A percentile compares a stretch with the other conserved stretches of the same genome.
Evolutionary conservation across 2,329 filamentous ascomycete species (phyloP).

Genomic region (Aspergillus japonicus): DNA sequence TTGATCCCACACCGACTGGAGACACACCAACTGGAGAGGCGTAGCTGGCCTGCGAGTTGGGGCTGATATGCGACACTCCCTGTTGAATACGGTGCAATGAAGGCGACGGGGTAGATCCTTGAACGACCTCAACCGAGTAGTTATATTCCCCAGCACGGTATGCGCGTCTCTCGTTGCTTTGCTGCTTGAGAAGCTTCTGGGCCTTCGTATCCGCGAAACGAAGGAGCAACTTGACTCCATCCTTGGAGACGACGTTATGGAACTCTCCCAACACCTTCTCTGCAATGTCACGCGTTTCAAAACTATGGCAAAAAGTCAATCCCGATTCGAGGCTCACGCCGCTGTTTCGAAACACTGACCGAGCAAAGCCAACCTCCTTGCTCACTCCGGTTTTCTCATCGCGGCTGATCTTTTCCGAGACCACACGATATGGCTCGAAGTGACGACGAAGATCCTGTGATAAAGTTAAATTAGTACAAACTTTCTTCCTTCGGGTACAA

Average conservation of each 20-base stretch:
- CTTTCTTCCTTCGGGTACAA: not conserved
- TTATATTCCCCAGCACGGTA: conserved; percentile 97
- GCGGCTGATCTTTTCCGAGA: conserved; percentile 92
- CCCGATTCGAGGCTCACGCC: conserved; percentile 4
- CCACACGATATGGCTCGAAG: conserved; percentile 60
- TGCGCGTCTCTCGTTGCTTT: conserved; percentile 90
- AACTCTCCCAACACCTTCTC: conserved; percentile 85
- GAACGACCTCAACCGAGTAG: conserved; percentile 49
- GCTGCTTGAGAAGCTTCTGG: conserved; percentile 94
- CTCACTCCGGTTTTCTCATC: conserved; percentile 83
- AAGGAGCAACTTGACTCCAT: conserved; percentile 83
- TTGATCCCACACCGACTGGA: conserved; percentile 41
- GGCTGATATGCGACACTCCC: conserved; percentile 41
- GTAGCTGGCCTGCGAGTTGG: conserved; percentile 44
- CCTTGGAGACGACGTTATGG: conserved; percentile 76
- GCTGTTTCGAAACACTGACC: conserved; percentile 53
- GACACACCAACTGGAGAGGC: conserved; percentile 45
- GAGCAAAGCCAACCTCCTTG: conserved; percentile 94
- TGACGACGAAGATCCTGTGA: conserved; percentile 69
- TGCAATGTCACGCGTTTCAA: conserved; percentile 84
- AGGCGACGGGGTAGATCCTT: conserved; percentile 46
- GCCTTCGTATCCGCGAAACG: conserved; percentile 95
- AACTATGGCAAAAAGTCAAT: conserved; percentile 54
- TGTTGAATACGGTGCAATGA: conserved; percentile 43
- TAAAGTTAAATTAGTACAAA: conserved; percentile 13